These are phyloP conservation scores for Metschnikowia sp. DNA, from an alignment of 805 yeast genomes.

Conservation along the genomic window DNA sequence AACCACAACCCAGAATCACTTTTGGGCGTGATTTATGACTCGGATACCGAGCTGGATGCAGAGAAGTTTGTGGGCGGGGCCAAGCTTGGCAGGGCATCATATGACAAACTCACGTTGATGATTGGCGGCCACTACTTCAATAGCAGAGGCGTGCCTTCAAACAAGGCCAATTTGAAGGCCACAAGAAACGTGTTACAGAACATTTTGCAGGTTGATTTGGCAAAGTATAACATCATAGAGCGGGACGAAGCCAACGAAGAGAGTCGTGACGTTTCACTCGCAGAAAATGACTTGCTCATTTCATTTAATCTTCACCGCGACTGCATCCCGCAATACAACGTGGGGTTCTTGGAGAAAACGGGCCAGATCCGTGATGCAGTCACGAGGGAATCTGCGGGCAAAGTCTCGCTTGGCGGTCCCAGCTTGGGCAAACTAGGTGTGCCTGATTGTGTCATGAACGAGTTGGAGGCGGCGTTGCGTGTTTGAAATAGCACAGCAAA, in stretches of 20 bases:
- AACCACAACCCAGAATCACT: constrained; percentile 51
- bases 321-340: constrained; percentile 78
- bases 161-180: constrained; percentile 23
- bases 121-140: constrained; percentile 71
- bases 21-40: constrained; percentile 88
- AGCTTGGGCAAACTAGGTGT: constrained; percentile 75
- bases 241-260: constrained; percentile 24
- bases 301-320: constrained; percentile 35
- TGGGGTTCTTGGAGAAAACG: constrained; percentile 55
- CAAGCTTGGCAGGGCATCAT: constrained; percentile 26
- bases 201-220: constrained; percentile 24
- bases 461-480: constrained; percentile 51
- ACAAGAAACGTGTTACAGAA: constrained; percentile 24
- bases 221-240: constrained; percentile 21
- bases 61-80: constrained; percentile 16
- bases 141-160: constrained; percentile 29
- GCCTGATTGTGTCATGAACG: constrained; percentile 75
- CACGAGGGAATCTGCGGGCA: constrained; percentile 28
- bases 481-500: neutral
- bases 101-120: constrained; percentile 83
- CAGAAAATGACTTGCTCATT: constrained; percentile 26
- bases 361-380: constrained; percentile 31
- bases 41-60: constrained; percentile 65
- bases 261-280: constrained; percentile 12
- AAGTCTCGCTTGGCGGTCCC: constrained; percentile 73